Evolutionary conservation across 2,329 filamentous ascomycete genomes (phyloP), one percentile per base, ranked within the genome.

Genomic region (Colletotrichum lupini): DNA sequence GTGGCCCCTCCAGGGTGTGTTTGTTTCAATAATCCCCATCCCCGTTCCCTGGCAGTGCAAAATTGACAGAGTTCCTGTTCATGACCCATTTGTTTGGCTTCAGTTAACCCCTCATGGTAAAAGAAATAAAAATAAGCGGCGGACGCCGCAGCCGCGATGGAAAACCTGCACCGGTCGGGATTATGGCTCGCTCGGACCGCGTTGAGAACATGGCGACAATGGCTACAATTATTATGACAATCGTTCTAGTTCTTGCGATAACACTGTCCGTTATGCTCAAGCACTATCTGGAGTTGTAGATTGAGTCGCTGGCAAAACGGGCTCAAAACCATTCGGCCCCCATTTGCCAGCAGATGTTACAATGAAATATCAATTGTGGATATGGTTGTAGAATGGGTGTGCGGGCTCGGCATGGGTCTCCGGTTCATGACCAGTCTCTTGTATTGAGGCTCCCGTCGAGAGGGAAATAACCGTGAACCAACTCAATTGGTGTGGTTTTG

Each of bases 121-220:
- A 16, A 3, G 4, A 32, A 32, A 35, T 24, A 7, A 35, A 32
- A 35, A 61, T n/a, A 57, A 53, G 35, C 71, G 55, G 55, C 26
- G 67, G 53, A 71, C 71, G 71, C 71, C 67, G 71, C 67, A 73
- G 61, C 71, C 71, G 71, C 71, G 52, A 42, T 32, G 22, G 64
- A 71, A 70, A 70, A 58, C 42, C 22, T 32, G 35, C 32, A 37
- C 35, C 32, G 19, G 32, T n/a, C 66, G 35, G 32, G 28, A 28
- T 30, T n/a, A 30, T 59, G 46, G 67, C 56, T 71, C 61, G 71
- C 67, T 71, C 49, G 67, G 71, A 71, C 61, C 67, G 61, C 28
- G 49, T 60, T 61, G 46, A 67, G 61, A 46, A 56, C 55, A 70
- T 49, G 32, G 59, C 22, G 65, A 35, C 22, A 52, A 35, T 24